Evolutionary conservation across 2,329 filamentous ascomycete species (phyloP).

Genomic region (Dichotomopilus funicola): DNA sequence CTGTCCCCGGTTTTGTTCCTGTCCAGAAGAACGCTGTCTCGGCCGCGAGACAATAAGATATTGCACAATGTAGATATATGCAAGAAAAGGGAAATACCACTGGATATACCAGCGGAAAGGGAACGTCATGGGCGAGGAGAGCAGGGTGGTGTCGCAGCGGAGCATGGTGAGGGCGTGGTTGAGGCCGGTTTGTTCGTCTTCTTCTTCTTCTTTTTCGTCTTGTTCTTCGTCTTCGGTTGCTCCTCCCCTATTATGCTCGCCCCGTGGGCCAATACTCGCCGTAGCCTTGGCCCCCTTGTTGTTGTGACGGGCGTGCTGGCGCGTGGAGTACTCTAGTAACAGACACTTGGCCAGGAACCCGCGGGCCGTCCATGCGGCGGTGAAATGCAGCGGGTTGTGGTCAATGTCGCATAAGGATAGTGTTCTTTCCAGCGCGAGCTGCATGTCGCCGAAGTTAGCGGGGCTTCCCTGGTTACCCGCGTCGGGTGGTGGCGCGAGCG

Average conservation of each 20-base stretch:
- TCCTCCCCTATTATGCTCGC: too few relatives aligned
- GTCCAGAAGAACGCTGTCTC: neutral
- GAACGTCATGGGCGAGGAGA: slow-evolving; percentile 26
- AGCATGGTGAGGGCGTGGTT: slow-evolving; percentile 30
- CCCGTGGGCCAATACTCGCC: too few relatives aligned
- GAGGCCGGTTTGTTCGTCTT: slow-evolving; percentile 24
- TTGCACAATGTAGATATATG: slow-evolving; percentile 35
- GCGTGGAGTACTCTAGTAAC: slow-evolving; percentile 40
- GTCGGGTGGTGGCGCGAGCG: slow-evolving; percentile 18
- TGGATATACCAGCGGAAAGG: slow-evolving; percentile 34
- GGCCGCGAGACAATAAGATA: slow-evolving; percentile 21
- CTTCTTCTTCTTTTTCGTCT: slow-evolving; percentile 18
- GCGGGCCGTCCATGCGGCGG: slow-evolving; percentile 35
- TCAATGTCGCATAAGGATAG: slow-evolving; percentile 34
- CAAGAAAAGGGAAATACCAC: slow-evolving; percentile 35
- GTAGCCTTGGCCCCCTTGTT: slow-evolving; percentile 11
- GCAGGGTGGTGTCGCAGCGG: slow-evolving; percentile 31
- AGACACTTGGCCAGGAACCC: slow-evolving; percentile 40
- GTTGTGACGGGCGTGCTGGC: slow-evolving; percentile 14
- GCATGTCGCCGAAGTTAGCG: slow-evolving; percentile 30
- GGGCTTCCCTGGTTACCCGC: slow-evolving; percentile 17
- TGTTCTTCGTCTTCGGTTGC: slow-evolving; percentile 16
- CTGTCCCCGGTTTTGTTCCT: neutral
- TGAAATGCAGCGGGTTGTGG: slow-evolving; percentile 35
- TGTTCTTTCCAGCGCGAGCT: slow-evolving; percentile 38